Conservation (phyloP, 2,329 filamentous ascomycete genomes). For the Trichoderma breve region DNA sequence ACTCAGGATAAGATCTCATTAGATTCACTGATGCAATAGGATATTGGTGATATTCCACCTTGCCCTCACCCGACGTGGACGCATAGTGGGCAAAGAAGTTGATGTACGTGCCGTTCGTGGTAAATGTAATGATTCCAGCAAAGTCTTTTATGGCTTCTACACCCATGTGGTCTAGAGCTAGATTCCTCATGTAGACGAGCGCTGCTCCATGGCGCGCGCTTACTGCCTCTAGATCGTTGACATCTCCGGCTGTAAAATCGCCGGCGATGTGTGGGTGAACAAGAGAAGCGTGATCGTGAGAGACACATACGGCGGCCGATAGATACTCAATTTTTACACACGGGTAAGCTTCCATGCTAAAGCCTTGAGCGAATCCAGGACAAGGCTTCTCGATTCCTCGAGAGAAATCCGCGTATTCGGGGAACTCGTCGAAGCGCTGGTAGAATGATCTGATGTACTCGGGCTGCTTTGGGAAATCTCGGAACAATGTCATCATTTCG, state of each 20-base stretch:
- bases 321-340: background rate
- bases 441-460: background rate
- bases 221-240: slow-evolving; percentile 23
- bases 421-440: slow-evolving; percentile 2
- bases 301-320: background rate
- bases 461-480: background rate
- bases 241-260: slow-evolving; percentile 25
- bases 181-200: slow-evolving; percentile 29
- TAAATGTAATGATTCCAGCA: slow-evolving; percentile 29
- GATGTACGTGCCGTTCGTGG: slow-evolving; percentile 28
- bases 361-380: slow-evolving; percentile 6
- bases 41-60: slow-evolving; percentile 28
- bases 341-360: background rate
- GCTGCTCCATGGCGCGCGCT: slow-evolving; percentile 29
- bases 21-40: slow-evolving; percentile 22
- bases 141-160: slow-evolving; percentile 23
- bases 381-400: slow-evolving; percentile 4
- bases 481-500: background rate
- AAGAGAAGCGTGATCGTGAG: slow-evolving; percentile 21
- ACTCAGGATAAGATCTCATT: slow-evolving; percentile 20
- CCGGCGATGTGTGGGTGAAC: slow-evolving; percentile 31
- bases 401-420: background rate
- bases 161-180: slow-evolving; percentile 26
- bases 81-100: slow-evolving; percentile 31
- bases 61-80: slow-evolving; percentile 17